Evolutionary conservation across 805 yeast species (phyloP).

Genomic region (Sugiyamaella marilandica): DNA sequence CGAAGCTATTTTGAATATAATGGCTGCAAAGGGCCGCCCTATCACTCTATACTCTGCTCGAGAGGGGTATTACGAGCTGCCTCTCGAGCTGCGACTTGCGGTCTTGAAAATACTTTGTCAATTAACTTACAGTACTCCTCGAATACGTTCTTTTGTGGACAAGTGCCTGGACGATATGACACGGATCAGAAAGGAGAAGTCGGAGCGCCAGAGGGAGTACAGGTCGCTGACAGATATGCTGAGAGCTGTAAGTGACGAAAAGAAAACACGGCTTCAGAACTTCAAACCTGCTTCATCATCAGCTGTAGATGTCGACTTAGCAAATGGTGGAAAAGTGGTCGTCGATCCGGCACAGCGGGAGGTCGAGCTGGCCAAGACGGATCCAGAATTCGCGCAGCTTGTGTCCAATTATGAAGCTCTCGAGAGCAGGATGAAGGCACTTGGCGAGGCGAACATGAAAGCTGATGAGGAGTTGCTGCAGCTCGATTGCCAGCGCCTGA

Average conservation of each 20-base stretch:
- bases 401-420: slow-evolving; percentile 29
- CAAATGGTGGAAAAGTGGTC: slow-evolving; percentile 3
- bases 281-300: background rate
- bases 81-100: slow-evolving; percentile 50
- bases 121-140: slow-evolving; percentile 52
- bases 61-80: slow-evolving; percentile 52
- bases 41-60: slow-evolving; percentile 48
- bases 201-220: slow-evolving; percentile 60
- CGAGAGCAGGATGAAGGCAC: slow-evolving; percentile 36
- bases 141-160: slow-evolving; percentile 62
- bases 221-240: slow-evolving; percentile 50
- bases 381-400: slow-evolving; percentile 16
- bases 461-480: slow-evolving; percentile 52
- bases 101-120: slow-evolving; percentile 60
- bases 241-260: slow-evolving; percentile 41
- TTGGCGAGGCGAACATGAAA: slow-evolving; percentile 45
- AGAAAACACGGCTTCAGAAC: slow-evolving; percentile 21
- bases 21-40: slow-evolving; percentile 49
- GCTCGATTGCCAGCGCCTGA: slow-evolving; percentile 68
- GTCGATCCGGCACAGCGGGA: background rate
- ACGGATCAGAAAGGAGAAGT: slow-evolving; percentile 56
- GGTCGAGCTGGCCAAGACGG: slow-evolving; percentile 4
- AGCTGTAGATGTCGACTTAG: slow-evolving; percentile 19
- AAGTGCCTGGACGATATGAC: slow-evolving; percentile 61
- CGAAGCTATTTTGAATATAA: slow-evolving; percentile 43